Base-by-base conservation (phyloP, 2,329 filamentous ascomycete genomes). In the Fusarium luffae region DNA sequence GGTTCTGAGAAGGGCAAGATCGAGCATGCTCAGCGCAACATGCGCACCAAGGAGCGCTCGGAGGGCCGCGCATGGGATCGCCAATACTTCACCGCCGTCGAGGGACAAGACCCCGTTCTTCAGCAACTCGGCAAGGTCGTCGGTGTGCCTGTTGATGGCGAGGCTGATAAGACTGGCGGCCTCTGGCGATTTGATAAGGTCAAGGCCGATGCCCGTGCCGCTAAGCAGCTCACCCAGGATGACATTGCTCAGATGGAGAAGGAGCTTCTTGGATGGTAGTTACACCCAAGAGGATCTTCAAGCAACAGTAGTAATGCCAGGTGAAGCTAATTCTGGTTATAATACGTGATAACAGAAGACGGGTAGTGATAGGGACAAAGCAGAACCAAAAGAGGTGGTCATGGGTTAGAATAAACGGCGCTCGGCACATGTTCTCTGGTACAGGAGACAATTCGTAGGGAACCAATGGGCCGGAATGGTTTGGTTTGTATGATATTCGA, bases 1-100 rank as follows among this genome's bases (percentile, higher is more conserved):
- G 89, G 89, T 3, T 77, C 82, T 16, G 93, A 97, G 78, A 98
- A 98, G 85, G 87, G 88, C 60, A 93, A 93, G 80, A 97, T 98
- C 69, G 96, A 98, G 81, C 93, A 93, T 73, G 89, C 90, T 37
- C 95, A 98, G 84, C 89, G 93, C 87, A 79, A 85, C 89, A 76
- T 84, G 82, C 89, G 94, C 69, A 88, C 88, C 77, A 85, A 88
- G 75, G 94, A 98, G 79, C 89, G 88, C 74, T 85, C 87, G n/a
- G 92, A 94, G 73, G 90, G 90, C 21, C 86, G 86, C 44, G 84
- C 88, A 42, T 99, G 96, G 95, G 87, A 94, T 76, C 87, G 94
- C 47, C 87, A 91, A 57, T 98, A 96, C 83, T 99, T 98, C 82
- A 88, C 84, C 61, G 77, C 75, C 13, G 74, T 86, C 75, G 77